Percentiles rank a stretch among this genome's conserved stretches.
phyloP scores from a whole-genome alignment of 2,329 filamentous ascomycete species.

The Aspergillus sojae region DNA sequence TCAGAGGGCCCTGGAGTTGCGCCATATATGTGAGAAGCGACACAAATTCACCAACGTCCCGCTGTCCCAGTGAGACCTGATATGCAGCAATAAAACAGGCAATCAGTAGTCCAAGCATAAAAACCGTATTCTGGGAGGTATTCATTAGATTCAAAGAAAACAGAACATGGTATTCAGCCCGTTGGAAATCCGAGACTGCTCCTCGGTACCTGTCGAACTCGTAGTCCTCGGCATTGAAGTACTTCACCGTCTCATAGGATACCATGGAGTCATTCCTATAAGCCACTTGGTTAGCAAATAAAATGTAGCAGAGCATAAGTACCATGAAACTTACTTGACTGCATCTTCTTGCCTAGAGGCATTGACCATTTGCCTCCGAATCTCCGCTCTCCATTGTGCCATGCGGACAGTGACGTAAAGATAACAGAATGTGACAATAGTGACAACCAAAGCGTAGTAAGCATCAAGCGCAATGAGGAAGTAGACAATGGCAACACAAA shows the following conservation, averaged over 20 bases:
- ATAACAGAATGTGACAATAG: constrained; percentile 92
- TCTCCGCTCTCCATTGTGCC: constrained; percentile 88
- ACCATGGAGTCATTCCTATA: constrained; percentile 88
- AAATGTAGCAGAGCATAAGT: neutral
- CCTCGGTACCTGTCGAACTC: constrained; percentile 74
- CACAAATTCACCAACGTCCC: constrained; percentile 72
- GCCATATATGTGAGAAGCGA: constrained; percentile 74
- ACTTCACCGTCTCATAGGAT: constrained; percentile 95
- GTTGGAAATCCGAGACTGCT: constrained; percentile 72
- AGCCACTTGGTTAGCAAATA: constrained; percentile 4
- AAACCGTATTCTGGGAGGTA: constrained; percentile 76
- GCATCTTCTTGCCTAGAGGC: constrained; percentile 93
- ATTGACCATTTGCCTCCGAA: constrained; percentile 91
- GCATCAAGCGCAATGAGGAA: constrained; percentile 79
- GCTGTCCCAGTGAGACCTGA: constrained; percentile 69
- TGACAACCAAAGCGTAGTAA: constrained; percentile 86
- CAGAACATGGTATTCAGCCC: constrained; percentile 74
- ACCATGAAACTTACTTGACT: constrained; percentile 66
- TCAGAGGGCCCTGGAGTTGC: constrained; percentile 77
- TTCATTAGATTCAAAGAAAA: constrained; percentile 80
- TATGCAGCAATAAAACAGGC: constrained; percentile 75
- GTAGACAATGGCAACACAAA: constrained; percentile 80
- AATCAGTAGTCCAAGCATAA: constrained; percentile 73
- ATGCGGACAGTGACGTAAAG: constrained; percentile 95
- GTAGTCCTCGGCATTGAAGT: constrained; percentile 82